Conservation (phyloP, 805 yeast species). For the Kodamaea jinghongensis region DNA sequence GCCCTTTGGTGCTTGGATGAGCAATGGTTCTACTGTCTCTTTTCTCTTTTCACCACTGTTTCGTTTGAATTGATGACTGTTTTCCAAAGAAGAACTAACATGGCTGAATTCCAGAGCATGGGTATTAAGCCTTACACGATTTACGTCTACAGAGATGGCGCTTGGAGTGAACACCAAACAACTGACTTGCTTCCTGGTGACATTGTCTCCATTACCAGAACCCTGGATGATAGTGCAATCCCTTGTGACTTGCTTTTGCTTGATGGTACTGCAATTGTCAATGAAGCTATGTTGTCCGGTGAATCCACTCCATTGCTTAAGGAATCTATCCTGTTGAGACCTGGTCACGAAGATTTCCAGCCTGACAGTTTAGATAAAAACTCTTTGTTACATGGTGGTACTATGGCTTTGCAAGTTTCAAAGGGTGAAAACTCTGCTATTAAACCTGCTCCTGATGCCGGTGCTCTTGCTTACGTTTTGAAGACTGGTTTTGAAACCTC, state of each 20-base stretch:
- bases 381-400: conserved; percentile 90
- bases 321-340: conserved; percentile 85
- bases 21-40: conserved; percentile 91
- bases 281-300: conserved; percentile 98
- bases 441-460: conserved; percentile 80
- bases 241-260: conserved; percentile 89
- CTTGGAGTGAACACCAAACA: conserved; percentile 71
- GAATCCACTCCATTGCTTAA: conserved; percentile 96
- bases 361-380: conserved; percentile 86
- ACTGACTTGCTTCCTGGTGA: conserved; percentile 88
- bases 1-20: conserved; percentile 96
- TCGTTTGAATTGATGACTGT: conserved; percentile 93
- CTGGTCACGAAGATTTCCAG: conserved; percentile 62
- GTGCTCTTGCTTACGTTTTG: conserved; percentile 85
- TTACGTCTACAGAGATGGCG: conserved; percentile 63
- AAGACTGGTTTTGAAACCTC: conserved; percentile 98
- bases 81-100: conserved; percentile 90
- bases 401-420: conserved; percentile 90
- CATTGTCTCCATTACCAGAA: conserved; percentile 80
- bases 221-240: conserved; percentile 85
- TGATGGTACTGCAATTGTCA: conserved; percentile 91
- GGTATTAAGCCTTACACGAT: conserved; percentile 89
- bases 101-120: conserved; percentile 95
- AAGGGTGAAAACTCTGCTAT: conserved; percentile 52
- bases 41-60: conserved; percentile 87